A percentile compares a stretch with the other conserved stretches of the same genome.
Conservation (phyloP, 257 asterid genomes). For the Coffea eugenioides region DNA sequence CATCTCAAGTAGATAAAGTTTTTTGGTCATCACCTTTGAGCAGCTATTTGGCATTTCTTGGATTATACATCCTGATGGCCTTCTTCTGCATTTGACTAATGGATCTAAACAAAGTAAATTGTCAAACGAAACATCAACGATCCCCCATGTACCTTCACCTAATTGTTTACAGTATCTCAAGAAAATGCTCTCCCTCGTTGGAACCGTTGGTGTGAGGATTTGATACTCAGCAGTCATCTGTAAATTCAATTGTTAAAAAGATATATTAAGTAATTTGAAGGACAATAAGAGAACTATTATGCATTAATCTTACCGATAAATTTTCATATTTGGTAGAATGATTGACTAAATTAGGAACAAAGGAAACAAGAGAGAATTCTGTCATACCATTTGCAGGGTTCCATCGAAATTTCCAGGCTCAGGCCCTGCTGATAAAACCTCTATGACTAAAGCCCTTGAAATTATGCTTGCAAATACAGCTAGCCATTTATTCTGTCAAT, state of each 20-base stretch:
- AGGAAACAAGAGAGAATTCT: background rate
- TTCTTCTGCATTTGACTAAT: constrained; percentile 28
- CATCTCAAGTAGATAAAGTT: background rate
- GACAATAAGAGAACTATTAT: background rate
- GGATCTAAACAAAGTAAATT: constrained; percentile 1
- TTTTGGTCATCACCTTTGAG: constrained; percentile 37
- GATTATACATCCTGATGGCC: constrained; percentile 63
- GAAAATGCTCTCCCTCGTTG: constrained; percentile 46
- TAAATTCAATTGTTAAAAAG: no score
- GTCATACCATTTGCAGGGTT: constrained; percentile 40
- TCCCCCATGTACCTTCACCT: constrained; percentile 40
- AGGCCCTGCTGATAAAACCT: constrained; percentile 35
- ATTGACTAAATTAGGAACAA: background rate
- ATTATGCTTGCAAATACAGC: constrained; percentile 40
- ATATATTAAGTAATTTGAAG: background rate
- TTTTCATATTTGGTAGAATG: background rate
- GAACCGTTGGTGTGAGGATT: constrained; percentile 45
- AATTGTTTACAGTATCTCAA: constrained; percentile 35
- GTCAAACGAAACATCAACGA: constrained; percentile 58
- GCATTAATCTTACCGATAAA: no score
- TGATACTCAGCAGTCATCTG: constrained; percentile 58
- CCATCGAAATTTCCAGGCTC: constrained; percentile 35
- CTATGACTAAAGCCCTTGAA: constrained; percentile 30
- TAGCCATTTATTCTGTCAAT: constrained; percentile 43
- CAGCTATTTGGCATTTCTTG: constrained; percentile 38